Base-by-base conservation (phyloP, 768 basidiomycete genomes). In the Panaeolus cyanescens region DNA sequence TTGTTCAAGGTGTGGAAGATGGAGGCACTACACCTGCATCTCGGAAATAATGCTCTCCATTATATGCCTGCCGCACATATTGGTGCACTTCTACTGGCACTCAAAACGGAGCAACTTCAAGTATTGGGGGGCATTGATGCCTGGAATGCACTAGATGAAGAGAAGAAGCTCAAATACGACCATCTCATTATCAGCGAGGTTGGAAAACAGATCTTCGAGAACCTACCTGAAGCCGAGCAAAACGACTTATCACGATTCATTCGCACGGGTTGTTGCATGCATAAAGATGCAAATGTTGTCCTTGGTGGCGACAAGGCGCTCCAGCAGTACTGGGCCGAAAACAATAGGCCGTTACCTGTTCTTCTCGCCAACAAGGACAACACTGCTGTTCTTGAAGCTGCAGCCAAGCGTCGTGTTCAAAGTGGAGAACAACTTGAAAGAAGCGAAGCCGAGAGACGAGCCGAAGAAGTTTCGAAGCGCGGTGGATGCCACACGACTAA, bases 181-280 rank as follows among this genome's bases (percentile, higher is more conserved):
- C 36, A 40, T 1, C 31, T 32, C 9, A 42, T 68, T 20, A 34
- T 64, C 17, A 12, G 28, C 0, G 59, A 59, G 2, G 20, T 71
- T 54, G 72, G 71, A 4, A n/a, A 58, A 25, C 61, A 65, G 5
- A 61, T 54, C 3, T 68, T 63, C 28, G 62, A 59, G n/a, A 42
- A 20, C 3, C 42, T 73, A 5, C 31, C 65, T 8, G 58, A 32
- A 0, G 56, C 34, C 8, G 67, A 69, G n/a, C 57, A 64, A 42
- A 19, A 32, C 6, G 32, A 34, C 17, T 32, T 65, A 5, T 59
- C 60, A 22, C 56, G 61, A 2, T 73, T 70, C 42, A 55, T 75
- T 19, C 68, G 72, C 62, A 56, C 65, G 2, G 74, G 72, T 0
- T 75, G 74, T 54, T 68, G 68, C 36, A 72, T 72, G 71, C 73